Base-by-base conservation (phyloP, 2,329 filamentous ascomycete species). In the Cladosporium sp. region DNA sequence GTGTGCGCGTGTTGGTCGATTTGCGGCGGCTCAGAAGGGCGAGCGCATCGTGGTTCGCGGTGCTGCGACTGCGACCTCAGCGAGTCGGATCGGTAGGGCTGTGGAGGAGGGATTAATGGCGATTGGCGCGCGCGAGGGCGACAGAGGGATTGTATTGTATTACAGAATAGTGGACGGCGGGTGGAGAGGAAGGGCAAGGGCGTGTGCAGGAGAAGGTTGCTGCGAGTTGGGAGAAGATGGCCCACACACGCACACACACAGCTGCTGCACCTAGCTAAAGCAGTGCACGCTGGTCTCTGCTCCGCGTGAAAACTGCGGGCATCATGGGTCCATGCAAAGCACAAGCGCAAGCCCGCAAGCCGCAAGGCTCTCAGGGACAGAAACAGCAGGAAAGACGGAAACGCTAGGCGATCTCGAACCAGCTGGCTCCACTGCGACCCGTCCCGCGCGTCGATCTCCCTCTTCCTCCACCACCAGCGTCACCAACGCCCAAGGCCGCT, bases 1-100 rank as follows among this genome's bases (percentile, higher is more conserved):
- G 30, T 32, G 54, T 34, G 54, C 32, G 55, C 55, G 55, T 26
- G 55, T 26, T 15, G 32, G 34, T 58, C 30, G 32, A 38, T 34
- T 58, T 14, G 55, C 52, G 55, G 41, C 41, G 60, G 49, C 51
- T 64, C 36, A 64, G 61, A 57, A 34, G 32, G 51, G 61, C 51
- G 61, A 36, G 61, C 61, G 61, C 61, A 64, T 64, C 8, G 61
- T 64, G 61, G 32, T 64, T 15, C 26, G 61, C 51, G 61, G 52
- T 26, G 61, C 51, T 47, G 61, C 51, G 32, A 44, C 34, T 21
- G n/a, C 28, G 32, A 55, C 28, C 41, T 54, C 36, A 28, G 49
- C 49, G 24, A 64, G 36, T 18, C 51, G 36, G 6, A 32, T 58
- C n/a, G 34, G 28, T 7, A 4, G 30, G 26, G 32, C 18, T 3